Conservation (phyloP, 129 eudicot species). For the Deinandra increscens region DNA sequence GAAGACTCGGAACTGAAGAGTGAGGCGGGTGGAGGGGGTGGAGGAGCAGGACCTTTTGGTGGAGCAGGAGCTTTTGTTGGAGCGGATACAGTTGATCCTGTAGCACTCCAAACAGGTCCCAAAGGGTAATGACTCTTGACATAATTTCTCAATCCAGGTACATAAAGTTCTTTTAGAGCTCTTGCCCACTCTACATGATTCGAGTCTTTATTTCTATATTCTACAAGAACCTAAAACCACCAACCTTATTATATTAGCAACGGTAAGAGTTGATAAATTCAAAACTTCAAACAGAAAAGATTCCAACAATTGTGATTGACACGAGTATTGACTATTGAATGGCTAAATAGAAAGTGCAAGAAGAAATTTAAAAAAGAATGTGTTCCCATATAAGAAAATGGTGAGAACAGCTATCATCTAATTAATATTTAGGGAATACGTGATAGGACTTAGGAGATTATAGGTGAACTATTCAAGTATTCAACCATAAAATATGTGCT, state of each 20-base stretch:
- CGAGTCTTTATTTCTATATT: constrained; percentile 79
- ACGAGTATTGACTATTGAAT: not conserved
- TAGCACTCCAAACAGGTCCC: constrained; percentile 95
- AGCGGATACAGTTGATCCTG: constrained; percentile 51
- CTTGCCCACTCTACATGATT: constrained; percentile 97
- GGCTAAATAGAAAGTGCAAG: not conserved
- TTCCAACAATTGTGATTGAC: constrained; percentile 11
- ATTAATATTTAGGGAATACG: not conserved
- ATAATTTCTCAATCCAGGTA: constrained; percentile 85
- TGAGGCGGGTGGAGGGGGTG: constrained; percentile 84
- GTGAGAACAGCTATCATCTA: not conserved
- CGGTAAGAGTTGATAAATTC: not conserved
- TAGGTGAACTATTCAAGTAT: no score
- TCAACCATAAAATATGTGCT: not conserved
- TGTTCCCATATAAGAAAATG: not conserved
- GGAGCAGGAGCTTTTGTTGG: constrained; percentile 63
- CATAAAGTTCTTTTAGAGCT: constrained; percentile 80
- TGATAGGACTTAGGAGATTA: constrained; percentile 5
- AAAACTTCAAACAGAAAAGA: constrained; percentile 3
- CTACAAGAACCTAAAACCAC: constrained; percentile 63
- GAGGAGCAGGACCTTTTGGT: constrained; percentile 65
- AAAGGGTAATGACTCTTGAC: constrained; percentile 81
- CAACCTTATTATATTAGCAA: constrained; percentile 25
- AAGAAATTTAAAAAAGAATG: not conserved
- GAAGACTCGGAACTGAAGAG: constrained; percentile 59